Evolutionary conservation across 495 filamentous ascomycete species (phyloP).

Genomic region (Cenococcum geophilum): DNA sequence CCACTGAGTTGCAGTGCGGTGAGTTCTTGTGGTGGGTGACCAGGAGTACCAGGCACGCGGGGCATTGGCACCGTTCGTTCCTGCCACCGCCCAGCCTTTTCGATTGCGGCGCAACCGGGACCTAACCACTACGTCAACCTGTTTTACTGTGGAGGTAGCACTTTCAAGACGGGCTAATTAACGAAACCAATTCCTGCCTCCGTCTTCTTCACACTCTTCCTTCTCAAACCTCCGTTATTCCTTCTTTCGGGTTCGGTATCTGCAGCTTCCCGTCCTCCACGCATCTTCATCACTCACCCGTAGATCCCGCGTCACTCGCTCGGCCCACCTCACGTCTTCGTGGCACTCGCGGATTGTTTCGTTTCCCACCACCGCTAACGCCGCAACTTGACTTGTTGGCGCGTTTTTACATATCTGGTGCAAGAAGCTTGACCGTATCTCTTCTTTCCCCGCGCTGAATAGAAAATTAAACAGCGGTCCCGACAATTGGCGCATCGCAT

Average conservation of each 20-base stretch:
- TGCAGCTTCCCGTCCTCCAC: conserved; percentile 1
- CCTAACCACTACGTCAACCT: conserved; percentile 3
- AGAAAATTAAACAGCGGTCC: not conserved
- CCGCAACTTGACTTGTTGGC: not conserved
- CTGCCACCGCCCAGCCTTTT: conserved; percentile 15
- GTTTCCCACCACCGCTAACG: not conserved
- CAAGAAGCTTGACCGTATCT: not conserved
- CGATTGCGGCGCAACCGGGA: conserved; percentile 10
- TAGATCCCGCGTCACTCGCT: conserved; percentile 4
- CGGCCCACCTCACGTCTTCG: conserved; percentile 4
- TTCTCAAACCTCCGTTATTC: not conserved
- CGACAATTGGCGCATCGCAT: not conserved
- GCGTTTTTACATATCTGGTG: not conserved
- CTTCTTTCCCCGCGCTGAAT: not conserved
- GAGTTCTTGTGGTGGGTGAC: too few relatives aligned
- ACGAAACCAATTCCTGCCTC: not conserved
- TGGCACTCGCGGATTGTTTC: conserved; percentile 6
- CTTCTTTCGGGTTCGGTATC: not conserved
- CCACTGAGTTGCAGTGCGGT: too few relatives aligned
- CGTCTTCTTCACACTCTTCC: not conserved
- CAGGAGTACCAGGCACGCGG: too few relatives aligned
- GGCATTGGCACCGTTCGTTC: too few relatives aligned
- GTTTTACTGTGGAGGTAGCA: not conserved
- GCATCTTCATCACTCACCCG: not conserved
- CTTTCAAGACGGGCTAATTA: not conserved